These are phyloP conservation scores for Metarhizium anisopliae DNA, from an alignment of 2,329 filamentous ascomycete species.

Conservation along the genomic window DNA sequence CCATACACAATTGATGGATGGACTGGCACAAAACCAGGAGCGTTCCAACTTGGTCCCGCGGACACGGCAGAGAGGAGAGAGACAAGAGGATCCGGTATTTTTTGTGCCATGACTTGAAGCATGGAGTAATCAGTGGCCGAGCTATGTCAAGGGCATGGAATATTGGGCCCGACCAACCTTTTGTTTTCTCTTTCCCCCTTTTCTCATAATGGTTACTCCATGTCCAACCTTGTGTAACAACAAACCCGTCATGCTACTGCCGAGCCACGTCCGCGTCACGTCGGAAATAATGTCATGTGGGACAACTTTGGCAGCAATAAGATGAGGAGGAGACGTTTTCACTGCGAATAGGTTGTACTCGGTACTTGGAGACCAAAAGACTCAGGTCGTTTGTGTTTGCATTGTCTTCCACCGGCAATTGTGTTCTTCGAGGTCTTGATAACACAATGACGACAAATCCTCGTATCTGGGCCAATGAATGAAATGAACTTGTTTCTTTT, in stretches of 20 bases:
- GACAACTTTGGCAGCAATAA: neutral
- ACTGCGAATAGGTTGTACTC: neutral
- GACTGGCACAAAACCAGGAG: neutral
- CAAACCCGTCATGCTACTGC: neutral
- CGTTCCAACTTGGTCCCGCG: neutral
- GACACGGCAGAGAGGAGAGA: neutral
- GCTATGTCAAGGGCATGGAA: neutral
- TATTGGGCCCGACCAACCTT: neutral
- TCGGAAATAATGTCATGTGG: neutral
- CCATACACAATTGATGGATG: neutral
- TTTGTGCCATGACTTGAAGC: neutral
- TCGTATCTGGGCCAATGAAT: too few species aligned
- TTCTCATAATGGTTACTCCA: neutral
- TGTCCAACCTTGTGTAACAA: neutral
- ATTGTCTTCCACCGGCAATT: too few species aligned
- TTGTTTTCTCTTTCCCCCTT: neutral
- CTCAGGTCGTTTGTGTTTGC: too few species aligned
- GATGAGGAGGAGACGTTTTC: neutral
- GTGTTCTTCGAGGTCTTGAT: too few species aligned
- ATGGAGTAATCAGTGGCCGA: neutral
- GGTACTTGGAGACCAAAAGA: too few species aligned
- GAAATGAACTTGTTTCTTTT: too few species aligned
- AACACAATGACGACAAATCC: too few species aligned
- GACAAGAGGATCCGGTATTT: neutral
- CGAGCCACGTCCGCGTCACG: neutral